Conservation (phyloP, 2,329 filamentous ascomycete genomes). For the Shiraia sp. region DNA sequence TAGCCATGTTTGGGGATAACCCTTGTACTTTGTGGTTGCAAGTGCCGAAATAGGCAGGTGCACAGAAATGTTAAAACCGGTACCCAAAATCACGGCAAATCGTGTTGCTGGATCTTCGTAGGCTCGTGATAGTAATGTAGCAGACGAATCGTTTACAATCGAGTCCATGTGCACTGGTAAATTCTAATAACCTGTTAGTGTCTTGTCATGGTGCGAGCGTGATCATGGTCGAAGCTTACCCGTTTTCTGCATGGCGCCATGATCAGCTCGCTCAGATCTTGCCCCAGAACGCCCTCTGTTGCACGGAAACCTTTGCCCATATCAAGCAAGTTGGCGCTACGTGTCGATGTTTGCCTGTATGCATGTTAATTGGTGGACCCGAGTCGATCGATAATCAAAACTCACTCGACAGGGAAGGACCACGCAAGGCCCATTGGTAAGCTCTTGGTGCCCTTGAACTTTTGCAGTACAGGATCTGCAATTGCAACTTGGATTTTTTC, state of each 20-base stretch:
- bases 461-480: slow-evolving; percentile 43
- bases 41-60: slow-evolving; percentile 62
- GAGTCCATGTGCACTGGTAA: slow-evolving; percentile 64
- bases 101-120: slow-evolving; percentile 64
- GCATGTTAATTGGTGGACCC: slow-evolving; percentile 15
- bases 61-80: slow-evolving; percentile 67
- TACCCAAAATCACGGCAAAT: slow-evolving; percentile 67
- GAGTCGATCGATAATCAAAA: slow-evolving; percentile 4
- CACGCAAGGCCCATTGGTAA: slow-evolving; percentile 66
- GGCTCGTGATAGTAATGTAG: slow-evolving; percentile 64
- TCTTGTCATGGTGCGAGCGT: slow-evolving; percentile 2
- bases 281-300: slow-evolving; percentile 61
- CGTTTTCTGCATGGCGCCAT: slow-evolving; percentile 60
- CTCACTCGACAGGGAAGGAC: slow-evolving; percentile 66
- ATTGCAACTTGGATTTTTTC: slow-evolving; percentile 61
- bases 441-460: slow-evolving; percentile 42
- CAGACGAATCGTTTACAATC: slow-evolving; percentile 67
- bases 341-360: slow-evolving; percentile 59
- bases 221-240: slow-evolving; percentile 29
- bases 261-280: slow-evolving; percentile 63
- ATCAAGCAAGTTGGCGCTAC: slow-evolving; percentile 59
- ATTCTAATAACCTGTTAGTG: slow-evolving; percentile 36
- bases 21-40: slow-evolving; percentile 59
- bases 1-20: slow-evolving; percentile 59
- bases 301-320: slow-evolving; percentile 70